A percentile compares a stretch with the other conserved stretches of the same genome.
Evolutionary conservation across 192 early-diverging fungal species (phyloP).

Genomic region (Chytriomyces confervae): DNA sequence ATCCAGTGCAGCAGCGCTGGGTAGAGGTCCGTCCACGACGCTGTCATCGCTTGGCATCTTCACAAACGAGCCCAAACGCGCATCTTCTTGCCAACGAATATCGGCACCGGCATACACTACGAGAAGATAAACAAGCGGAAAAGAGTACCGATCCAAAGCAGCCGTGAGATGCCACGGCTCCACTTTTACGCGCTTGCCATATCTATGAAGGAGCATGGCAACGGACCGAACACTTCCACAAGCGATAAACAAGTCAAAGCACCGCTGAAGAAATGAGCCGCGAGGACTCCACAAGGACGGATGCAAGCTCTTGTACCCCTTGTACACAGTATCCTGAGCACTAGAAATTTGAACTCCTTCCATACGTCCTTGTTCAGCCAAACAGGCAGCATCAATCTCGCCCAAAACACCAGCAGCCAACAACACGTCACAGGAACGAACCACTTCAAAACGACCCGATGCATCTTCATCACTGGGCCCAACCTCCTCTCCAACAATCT

Average conservation of each 20-base stretch:
- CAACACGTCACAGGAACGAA: slow-evolving; percentile 22
- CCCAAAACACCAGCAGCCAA: slow-evolving; percentile 19
- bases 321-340: not conserved
- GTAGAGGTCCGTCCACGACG: slow-evolving; percentile 22
- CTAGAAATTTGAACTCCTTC: not conserved
- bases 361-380: not conserved
- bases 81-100: slow-evolving; percentile 30
- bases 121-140: slow-evolving; percentile 26
- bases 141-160: slow-evolving; percentile 22
- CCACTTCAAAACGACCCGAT: not conserved
- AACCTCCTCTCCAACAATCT: slow-evolving; percentile 22
- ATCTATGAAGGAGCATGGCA: slow-evolving; percentile 19
- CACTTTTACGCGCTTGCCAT: slow-evolving; percentile 4
- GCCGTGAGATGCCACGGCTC: slow-evolving; percentile 31
- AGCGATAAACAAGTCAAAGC: slow-evolving; percentile 32
- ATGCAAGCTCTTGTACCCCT: not conserved
- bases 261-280: slow-evolving; percentile 14
- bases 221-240: slow-evolving; percentile 24
- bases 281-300: not conserved
- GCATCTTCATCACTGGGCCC: not conserved
- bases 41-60: slow-evolving; percentile 22
- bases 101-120: slow-evolving; percentile 22
- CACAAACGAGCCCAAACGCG: not conserved
- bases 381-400: slow-evolving; percentile 3
- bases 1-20: slow-evolving; percentile 18